Percentiles rank a stretch among this genome's conserved stretches.
phyloP scores from a whole-genome alignment of 371 early-diverging fungal genomes.

The Smittium mucronatum region DNA sequence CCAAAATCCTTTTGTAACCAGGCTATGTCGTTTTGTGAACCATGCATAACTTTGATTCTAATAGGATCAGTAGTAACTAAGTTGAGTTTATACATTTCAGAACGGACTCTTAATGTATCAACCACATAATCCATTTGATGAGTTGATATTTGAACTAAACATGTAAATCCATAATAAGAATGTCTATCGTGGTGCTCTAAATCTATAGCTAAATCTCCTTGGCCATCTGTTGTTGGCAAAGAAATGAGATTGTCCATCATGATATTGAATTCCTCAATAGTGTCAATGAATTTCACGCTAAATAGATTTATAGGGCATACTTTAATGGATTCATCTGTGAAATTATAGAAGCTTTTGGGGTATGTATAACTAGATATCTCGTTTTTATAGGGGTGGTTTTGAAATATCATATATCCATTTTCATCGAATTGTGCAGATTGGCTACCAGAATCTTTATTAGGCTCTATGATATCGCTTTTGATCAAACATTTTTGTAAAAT shows the following conservation, averaged over 20 bases:
- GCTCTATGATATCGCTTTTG: too few species aligned
- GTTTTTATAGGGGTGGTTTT: not conserved
- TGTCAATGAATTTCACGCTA: slow-evolving; percentile 52
- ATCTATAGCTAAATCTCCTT: slow-evolving; percentile 79
- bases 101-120: slow-evolving; percentile 81
- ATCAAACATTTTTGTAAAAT: too few species aligned
- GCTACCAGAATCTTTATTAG: too few species aligned
- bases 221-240: slow-evolving; percentile 32
- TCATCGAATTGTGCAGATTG: not conserved
- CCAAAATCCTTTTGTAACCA: slow-evolving; percentile 99
- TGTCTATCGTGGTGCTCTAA: slow-evolving; percentile 90
- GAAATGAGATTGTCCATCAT: slow-evolving; percentile 38
- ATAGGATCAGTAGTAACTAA: slow-evolving; percentile 70
- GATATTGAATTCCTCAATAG: slow-evolving; percentile 43
- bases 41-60: slow-evolving; percentile 89
- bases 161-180: slow-evolving; percentile 88
- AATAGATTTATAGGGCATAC: not conserved
- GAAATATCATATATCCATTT: not conserved
- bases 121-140: slow-evolving; percentile 76
- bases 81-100: slow-evolving; percentile 62
- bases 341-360: not conserved
- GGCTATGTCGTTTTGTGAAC: slow-evolving; percentile 86
- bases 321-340: not conserved
- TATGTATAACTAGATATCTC: not conserved
- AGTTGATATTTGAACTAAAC: slow-evolving; percentile 87